Evolutionary conservation across 306 rosid genomes (phyloP).

Genomic region (Trifolium repens): DNA sequence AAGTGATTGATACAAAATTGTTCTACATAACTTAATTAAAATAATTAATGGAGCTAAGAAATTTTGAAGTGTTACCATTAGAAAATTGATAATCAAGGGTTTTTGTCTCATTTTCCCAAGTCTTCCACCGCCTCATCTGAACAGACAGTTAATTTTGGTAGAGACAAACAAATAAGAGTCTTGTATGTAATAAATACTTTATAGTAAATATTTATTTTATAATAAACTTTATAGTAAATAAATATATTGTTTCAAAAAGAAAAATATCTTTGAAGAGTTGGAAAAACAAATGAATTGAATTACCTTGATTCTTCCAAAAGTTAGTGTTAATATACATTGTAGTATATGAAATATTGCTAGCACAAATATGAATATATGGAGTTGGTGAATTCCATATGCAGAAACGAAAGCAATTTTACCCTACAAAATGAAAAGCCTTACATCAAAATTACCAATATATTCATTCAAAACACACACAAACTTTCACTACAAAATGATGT

Average conservation of each 20-base stretch:
- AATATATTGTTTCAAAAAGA: too few relatives aligned
- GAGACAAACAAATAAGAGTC: neutral
- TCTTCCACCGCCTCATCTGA: constrained; percentile 80
- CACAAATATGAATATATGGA: constrained; percentile 82
- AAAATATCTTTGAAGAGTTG: neutral
- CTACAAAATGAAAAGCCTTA: constrained; percentile 5
- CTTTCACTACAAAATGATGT: too few relatives aligned
- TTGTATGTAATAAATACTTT: neutral
- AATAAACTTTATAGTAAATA: too few relatives aligned
- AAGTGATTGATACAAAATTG: neutral
- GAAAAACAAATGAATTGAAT: neutral
- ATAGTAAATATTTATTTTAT: too few relatives aligned
- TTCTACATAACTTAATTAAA: neutral
- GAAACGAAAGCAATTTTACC: constrained; percentile 58
- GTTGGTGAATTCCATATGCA: constrained; percentile 91
- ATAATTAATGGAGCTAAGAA: neutral
- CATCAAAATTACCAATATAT: too few relatives aligned
- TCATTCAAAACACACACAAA: too few relatives aligned
- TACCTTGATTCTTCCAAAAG: constrained; percentile 79
- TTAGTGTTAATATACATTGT: constrained; percentile 66
- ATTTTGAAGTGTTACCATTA: constrained; percentile 38
- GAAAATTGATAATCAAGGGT: constrained; percentile 47
- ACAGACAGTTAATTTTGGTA: constrained; percentile 1
- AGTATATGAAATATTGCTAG: constrained; percentile 72
- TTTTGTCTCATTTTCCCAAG: constrained; percentile 78